Percentiles rank a stretch among this genome's conserved stretches.
Evolutionary conservation across 2,329 filamentous ascomycete genomes (phyloP).

Genomic region (Zymoseptoria ardabiliae): DNA sequence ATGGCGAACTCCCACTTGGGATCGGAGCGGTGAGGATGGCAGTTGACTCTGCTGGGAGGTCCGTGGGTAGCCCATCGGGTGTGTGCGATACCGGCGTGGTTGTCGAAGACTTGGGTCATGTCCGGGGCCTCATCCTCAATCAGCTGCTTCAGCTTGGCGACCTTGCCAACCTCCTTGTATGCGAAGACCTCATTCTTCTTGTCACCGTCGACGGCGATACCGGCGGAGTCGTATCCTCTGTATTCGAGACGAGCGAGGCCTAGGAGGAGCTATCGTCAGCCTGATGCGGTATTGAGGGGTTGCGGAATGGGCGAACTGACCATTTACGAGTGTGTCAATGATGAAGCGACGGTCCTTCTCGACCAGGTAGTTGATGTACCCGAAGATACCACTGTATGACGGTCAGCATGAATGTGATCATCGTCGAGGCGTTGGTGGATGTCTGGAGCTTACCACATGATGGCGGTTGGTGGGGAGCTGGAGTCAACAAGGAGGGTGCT

Average conservation of each 20-base stretch:
- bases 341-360: slow-evolving; percentile 98
- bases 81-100: slow-evolving; percentile 97
- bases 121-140: slow-evolving; percentile 79
- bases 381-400: slow-evolving; percentile 64
- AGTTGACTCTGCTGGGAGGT: slow-evolving; percentile 86
- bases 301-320: slow-evolving; percentile 44
- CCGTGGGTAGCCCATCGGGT: slow-evolving; percentile 99
- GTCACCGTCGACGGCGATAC: slow-evolving; percentile 91
- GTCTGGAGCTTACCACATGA: slow-evolving; percentile 9
- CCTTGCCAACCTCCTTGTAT: slow-evolving; percentile 99
- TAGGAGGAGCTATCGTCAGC: slow-evolving; percentile 36
- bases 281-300: slow-evolving; percentile 4
- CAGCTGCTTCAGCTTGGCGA: slow-evolving; percentile 89
- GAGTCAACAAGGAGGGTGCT: slow-evolving; percentile 2
- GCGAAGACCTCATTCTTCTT: slow-evolving; percentile 97
- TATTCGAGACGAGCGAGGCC: slow-evolving; percentile 95
- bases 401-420: background rate
- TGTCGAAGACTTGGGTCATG: slow-evolving; percentile 89
- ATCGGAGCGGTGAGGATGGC: slow-evolving; percentile 97
- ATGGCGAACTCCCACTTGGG: slow-evolving; percentile 92
- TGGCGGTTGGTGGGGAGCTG: slow-evolving; percentile 1
- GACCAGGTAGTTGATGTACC: slow-evolving; percentile 98
- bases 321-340: slow-evolving; percentile 91
- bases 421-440: background rate
- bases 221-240: slow-evolving; percentile 96